Conservation (phyloP, 108 stramenopile species). For the Pseudonitzschia pungens region DNA sequence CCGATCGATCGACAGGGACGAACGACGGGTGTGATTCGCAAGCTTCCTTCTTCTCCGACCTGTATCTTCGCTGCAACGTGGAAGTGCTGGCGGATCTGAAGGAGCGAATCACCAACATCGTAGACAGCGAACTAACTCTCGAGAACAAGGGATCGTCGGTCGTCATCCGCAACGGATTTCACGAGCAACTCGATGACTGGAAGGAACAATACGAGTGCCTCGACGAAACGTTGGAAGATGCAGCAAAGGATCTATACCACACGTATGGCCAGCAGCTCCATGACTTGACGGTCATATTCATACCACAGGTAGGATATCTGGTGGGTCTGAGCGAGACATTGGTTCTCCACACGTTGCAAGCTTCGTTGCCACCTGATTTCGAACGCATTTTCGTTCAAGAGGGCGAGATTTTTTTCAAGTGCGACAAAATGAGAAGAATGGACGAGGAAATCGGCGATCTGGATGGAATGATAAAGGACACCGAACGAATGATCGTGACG, state of each 20-base stretch:
- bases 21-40: conserved; percentile 3
- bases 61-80: conserved; percentile 51
- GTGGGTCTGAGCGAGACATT: conserved; percentile 61
- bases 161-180: conserved; percentile 71
- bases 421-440: conserved; percentile 67
- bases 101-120: conserved; percentile 55
- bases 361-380: conserved; percentile 68
- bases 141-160: conserved; percentile 52
- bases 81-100: conserved; percentile 46
- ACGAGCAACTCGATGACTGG: conserved; percentile 78
- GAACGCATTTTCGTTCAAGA: conserved; percentile 76
- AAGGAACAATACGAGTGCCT: conserved; percentile 77
- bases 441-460: conserved; percentile 93
- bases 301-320: conserved; percentile 93
- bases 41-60: conserved; percentile 38
- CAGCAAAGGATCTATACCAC: conserved; percentile 52
- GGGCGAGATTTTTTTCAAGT: conserved; percentile 86
- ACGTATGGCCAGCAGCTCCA: conserved; percentile 53
- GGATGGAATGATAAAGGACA: conserved; percentile 89
- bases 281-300: conserved; percentile 79
- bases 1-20: conserved; percentile 1
- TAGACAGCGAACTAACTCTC: conserved; percentile 73
- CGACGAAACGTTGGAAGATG: conserved; percentile 53
- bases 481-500: conserved; percentile 80
- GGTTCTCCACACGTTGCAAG: conserved; percentile 24